phyloP scores from a whole-genome alignment of 2,329 filamentous ascomycete genomes.

The Sarocladium brachiariae region DNA sequence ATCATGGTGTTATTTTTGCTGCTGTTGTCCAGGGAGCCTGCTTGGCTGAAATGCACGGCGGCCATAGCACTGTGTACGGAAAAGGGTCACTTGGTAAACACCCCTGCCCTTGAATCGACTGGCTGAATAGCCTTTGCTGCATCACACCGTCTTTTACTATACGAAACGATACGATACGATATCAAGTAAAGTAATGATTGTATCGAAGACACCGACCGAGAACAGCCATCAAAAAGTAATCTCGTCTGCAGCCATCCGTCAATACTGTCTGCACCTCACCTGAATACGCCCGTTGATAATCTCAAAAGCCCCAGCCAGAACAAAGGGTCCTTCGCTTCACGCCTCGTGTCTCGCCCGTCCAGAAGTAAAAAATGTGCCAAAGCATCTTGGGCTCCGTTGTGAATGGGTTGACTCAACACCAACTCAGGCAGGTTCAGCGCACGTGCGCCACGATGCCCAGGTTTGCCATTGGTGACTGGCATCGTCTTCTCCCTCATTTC shows the following conservation, averaged over 20 bases:
- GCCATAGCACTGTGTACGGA: neutral
- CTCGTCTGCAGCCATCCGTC: neutral
- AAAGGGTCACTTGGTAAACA: neutral
- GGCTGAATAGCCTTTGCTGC: no score
- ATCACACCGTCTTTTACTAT: conserved; percentile 5
- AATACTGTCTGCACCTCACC: no score
- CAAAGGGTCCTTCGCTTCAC: neutral
- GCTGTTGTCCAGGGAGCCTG: neutral
- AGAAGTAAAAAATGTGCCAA: no score
- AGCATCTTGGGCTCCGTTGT: no score
- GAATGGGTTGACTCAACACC: no score
- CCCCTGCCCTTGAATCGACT: neutral
- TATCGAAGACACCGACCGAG: neutral
- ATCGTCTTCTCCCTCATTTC: no score
- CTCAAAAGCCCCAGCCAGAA: no score
- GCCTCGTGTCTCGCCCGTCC: neutral
- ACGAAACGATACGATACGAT: neutral
- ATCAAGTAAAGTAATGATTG: no score
- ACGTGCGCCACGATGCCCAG: neutral
- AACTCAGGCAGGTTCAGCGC: neutral
- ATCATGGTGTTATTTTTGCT: no score
- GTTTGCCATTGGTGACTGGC: neutral
- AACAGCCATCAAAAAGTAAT: neutral
- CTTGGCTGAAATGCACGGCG: conserved; percentile 8
- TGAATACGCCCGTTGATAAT: no score